These are phyloP conservation scores for Blastobotrys proliferans DNA, from an alignment of 1,139 yeast species.

Conservation along the genomic window DNA sequence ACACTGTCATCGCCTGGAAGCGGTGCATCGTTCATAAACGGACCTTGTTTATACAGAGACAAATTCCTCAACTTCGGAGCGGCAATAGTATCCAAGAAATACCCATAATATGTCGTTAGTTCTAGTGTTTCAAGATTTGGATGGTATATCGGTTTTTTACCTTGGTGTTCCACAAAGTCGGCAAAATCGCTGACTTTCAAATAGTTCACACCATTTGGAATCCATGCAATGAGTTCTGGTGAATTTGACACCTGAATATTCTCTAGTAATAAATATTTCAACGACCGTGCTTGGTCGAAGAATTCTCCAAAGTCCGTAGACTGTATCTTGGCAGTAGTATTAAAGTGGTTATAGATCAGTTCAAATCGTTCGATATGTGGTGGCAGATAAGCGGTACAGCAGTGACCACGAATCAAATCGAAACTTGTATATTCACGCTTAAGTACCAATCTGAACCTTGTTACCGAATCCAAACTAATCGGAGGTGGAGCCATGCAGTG, in stretches of 20 bases:
- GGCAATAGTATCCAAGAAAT: background rate
- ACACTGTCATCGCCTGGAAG: background rate
- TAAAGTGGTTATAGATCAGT: background rate
- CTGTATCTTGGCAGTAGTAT: background rate
- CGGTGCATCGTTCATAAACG: background rate
- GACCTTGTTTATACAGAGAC: background rate
- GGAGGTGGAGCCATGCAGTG: background rate
- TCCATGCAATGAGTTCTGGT: background rate
- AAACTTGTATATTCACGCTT: background rate
- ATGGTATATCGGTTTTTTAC: background rate
- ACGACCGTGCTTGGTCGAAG: background rate
- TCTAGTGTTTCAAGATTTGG: background rate
- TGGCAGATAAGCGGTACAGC: background rate
- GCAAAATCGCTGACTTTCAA: background rate
- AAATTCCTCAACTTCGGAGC: background rate
- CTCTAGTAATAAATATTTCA: background rate
- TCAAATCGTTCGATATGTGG: background rate
- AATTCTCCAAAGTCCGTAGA: background rate
- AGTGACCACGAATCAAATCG: background rate
- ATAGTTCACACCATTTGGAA: background rate
- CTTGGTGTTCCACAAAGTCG: background rate
- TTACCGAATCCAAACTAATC: background rate
- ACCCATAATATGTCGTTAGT: background rate
- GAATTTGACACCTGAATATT: background rate
- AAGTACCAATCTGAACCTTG: background rate